Evolutionary conservation across 495 filamentous ascomycete genomes (phyloP), one percentile per base, ranked within the genome.

Genomic region (Aspergillus taichungensis): DNA sequence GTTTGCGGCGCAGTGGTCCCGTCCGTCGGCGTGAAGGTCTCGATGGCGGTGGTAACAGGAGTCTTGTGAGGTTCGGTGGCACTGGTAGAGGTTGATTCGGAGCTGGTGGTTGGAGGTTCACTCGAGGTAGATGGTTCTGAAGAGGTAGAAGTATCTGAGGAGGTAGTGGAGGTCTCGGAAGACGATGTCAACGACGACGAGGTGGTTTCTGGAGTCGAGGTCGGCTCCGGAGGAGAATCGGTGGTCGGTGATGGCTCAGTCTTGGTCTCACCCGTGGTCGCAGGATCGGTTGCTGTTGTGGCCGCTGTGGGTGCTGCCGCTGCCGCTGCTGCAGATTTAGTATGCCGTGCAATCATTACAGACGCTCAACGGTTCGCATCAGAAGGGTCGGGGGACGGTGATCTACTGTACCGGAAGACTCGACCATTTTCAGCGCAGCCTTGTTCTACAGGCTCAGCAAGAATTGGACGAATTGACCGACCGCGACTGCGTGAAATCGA

Each of bases 161-260:
- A 3, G 11, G 47, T 37, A 13, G 50, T 41, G 3, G 50, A 40
- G 12, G 36, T 43, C 4, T 42, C 43, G 7, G 30, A 28, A 13
- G 46, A 27, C 1, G 55, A 49, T 5, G 51, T 37, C 35, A 30
- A 45, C 24, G 46, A 36, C 32, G 12, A 32, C 10, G 48, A 38
- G 14, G 48, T 53, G 13, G 48, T 37, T 36, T 48, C 42, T 14
- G 46, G 51, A 9, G 46, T 55, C 10, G 58, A 46, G 29, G 46
- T 51, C 6, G 60, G 32, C 29, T 51, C 47, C 11, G 64, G 57
- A 9, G 66, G 44, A 13, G 67, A 40, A 13, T 59, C 37, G 6
- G 60, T 37, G 40, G 68, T 24, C 45, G n/a, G 47, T 56, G 27
- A 69, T 53, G 12, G 54, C 33, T 27, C 45, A 55, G 30, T 2